phyloP scores from a whole-genome alignment of 768 basidiomycete species.

The Rhodosporidiobolus odoratus region DNA sequence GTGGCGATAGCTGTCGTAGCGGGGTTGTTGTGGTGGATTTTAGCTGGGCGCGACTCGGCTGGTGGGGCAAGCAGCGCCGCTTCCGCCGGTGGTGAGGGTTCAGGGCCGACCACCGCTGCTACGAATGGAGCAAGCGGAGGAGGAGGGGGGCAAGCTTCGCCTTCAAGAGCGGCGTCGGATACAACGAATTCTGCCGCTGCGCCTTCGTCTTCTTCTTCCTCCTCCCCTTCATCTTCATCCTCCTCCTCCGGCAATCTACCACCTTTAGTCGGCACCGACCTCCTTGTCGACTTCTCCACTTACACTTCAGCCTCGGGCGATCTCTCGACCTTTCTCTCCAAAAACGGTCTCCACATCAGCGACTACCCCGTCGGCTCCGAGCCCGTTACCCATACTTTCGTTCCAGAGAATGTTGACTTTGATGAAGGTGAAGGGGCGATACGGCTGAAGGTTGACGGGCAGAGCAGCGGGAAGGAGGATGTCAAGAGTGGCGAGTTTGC shows the following conservation, averaged over 20 bases:
- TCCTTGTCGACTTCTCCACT: slow-evolving; percentile 4
- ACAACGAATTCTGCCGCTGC: background rate
- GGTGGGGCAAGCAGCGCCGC: too few species aligned
- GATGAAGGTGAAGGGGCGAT: slow-evolving; percentile 14
- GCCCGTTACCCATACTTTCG: slow-evolving; percentile 9
- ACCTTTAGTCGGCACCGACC: background rate
- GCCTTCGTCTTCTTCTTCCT: background rate
- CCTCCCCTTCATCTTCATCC: background rate
- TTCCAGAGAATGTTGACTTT: slow-evolving; percentile 1
- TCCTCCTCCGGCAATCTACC: background rate
- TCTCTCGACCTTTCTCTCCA: background rate
- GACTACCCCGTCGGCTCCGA: background rate
- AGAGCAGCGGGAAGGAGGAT: slow-evolving; percentile 4
- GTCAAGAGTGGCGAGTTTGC: slow-evolving; percentile 11
- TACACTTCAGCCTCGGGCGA: background rate
- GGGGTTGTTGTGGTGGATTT: too few species aligned
- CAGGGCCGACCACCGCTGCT: too few species aligned
- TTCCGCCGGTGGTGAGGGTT: too few species aligned
- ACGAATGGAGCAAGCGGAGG: background rate
- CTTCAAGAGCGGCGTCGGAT: background rate
- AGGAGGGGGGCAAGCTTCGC: background rate
- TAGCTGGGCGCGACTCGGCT: too few species aligned
- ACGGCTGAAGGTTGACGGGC: slow-evolving; percentile 6
- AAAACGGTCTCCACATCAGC: background rate
- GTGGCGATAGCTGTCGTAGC: too few species aligned